Base-by-base conservation (phyloP, 78 protist species). In the Protostelium mycophagum region DNA sequence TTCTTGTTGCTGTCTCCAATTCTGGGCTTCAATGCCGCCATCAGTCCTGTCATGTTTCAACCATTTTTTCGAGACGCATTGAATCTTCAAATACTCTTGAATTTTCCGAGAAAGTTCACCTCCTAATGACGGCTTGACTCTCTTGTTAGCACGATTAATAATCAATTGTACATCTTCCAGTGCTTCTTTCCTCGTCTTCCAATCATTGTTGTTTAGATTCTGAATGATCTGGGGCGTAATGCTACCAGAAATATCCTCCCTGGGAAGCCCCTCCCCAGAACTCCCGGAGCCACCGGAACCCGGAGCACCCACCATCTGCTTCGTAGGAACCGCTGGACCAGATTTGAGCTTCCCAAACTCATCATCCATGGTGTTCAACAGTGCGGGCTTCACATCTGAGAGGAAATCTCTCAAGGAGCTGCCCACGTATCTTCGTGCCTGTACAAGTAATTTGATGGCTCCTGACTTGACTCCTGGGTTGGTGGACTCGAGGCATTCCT, bases 111-210 rank as follows among this genome's bases (percentile, higher is more conserved):
- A n/a, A n/a, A n/a, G n/a, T n/a, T n/a, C n/a, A n/a, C n/a, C n/a
- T 1, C 94, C 94, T 28, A 92, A 37, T 36, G 88, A 88, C 0
- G 94, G 91, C 85, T 92, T 91, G n/a, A 92, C 29, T n/a, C 85
- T 92, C n/a, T 38, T 86, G 38, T 92, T 92, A 84, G 94, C 94
- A 28, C 90, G 92, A 1, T 84, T 16, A 1, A 92, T 73, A 16
- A 92, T 86, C 28, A 86, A 51, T 35, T 88, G 90, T 5, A 92
- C 34, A 23, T 89, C 91, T 31, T 92, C 94, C 37, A 92, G 86
- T 31, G 94, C 90, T 36, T 88, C 63, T 37, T 86, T 85, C 37
- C 94, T 87, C 35, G 87, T 89, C 36, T 92, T 92, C 94, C 94
- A 92, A 63, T 92, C 90, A 1, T 87, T 38, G 36, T 92, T 91